Evolutionary conservation across 2,329 filamentous ascomycete genomes (phyloP), one percentile per base, ranked within the genome.

Genomic region (Grosmannia clavigera): DNA sequence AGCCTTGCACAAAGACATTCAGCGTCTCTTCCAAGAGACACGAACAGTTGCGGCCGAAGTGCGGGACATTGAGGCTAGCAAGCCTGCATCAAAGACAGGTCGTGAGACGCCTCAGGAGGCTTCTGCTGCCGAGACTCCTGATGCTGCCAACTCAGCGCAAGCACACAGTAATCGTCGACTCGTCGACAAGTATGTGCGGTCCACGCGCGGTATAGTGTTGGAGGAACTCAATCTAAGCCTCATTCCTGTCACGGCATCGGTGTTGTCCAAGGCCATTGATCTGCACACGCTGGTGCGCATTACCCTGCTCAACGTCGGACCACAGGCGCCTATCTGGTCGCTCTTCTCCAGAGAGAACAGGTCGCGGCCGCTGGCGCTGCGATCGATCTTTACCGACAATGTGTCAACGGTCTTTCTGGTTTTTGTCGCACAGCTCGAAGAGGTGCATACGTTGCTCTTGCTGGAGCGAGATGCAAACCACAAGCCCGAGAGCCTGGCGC

Each of bases 351-450:
- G 78, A 64, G 76, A 83, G 65, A 82, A 85, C 67, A 75, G 75
- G 57, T 65, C 72, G 1, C 70, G 73, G 10, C 76, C 79, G 0
- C 70, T 86, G 50, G 74, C 78, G 0, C 69, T 87, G 51, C 74
- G 76, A 56, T 81, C 78, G 63, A 80, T 87, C 59, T 82, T 81
- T 64, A 86, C 83, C 0, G 84, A 87, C 66, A 80, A 86, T 63
- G 83, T 85, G 25, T 80, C 81, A 0, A 65, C 70, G 1, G 68
- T 73, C 0, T 84, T 86, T 60, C 67, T 87, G 58, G 74, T 74
- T 1, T 79, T 79, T 61, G 74, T 83, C 16, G 74, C 75, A 3
- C 74, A 81, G 59, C 73, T 85, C 2, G 69, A 78, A 5, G 74
- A 75, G 60, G 67, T 87, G 1, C 74, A 78, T n/a, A 80, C 85